Conservation (phyloP, 768 basidiomycete species). For the Russula virescens region DNA sequence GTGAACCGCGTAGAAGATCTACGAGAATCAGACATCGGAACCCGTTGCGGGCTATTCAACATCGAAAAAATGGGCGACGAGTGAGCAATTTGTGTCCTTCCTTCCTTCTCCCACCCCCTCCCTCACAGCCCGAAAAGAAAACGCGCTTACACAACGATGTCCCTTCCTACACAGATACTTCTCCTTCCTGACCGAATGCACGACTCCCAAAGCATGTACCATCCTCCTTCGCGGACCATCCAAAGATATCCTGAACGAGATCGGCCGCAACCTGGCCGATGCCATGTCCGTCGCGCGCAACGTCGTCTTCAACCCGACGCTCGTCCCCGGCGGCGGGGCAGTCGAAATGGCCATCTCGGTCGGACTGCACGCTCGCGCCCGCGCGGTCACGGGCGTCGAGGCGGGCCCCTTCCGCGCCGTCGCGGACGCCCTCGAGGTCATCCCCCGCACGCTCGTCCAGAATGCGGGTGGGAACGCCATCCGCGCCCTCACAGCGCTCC, state of each 20-base stretch:
- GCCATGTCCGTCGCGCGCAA: constrained; percentile 98
- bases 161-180: constrained; percentile 72
- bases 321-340: constrained; percentile 95
- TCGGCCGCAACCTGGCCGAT: constrained; percentile 95
- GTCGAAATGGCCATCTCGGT: constrained; percentile 98
- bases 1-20: constrained; percentile 96
- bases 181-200: constrained; percentile 92
- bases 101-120: no score
- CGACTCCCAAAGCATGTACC: constrained; percentile 91
- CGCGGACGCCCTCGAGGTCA: constrained; percentile 95
- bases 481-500: constrained; percentile 83
- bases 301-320: constrained; percentile 88
- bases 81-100: constrained; percentile 32
- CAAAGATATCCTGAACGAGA: constrained; percentile 97
- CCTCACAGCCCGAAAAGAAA: constrained; percentile 63
- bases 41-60: constrained; percentile 91
- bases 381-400: constrained; percentile 80
- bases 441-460: constrained; percentile 90
- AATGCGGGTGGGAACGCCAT: constrained; percentile 96
- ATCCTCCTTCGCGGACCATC: constrained; percentile 96
- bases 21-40: constrained; percentile 87
- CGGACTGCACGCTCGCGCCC: constrained; percentile 73
- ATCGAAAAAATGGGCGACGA: constrained; percentile 98
- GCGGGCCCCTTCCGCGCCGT: constrained; percentile 90
- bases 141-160: no score